Conservation (phyloP, 345 rosid genomes). For the Citrus trifoliata region DNA sequence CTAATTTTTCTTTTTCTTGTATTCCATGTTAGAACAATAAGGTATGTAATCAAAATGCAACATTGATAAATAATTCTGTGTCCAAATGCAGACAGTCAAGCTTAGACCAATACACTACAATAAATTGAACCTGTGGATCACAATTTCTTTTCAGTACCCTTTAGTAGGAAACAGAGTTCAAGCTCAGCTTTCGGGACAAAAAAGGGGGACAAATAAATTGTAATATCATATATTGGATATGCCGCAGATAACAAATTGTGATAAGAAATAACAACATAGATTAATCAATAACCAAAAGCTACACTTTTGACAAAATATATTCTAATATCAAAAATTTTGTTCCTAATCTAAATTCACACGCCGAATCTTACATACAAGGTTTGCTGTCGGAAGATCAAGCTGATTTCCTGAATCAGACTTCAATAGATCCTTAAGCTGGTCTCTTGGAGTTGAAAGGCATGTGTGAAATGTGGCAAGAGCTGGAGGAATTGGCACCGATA, state of each 20-base stretch:
- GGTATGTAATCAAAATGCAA: background rate
- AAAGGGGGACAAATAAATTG: background rate
- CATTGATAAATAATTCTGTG: background rate
- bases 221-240: background rate
- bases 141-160: background rate
- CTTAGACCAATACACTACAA: background rate
- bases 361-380: conserved; percentile 85
- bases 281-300: background rate
- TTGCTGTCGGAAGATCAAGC: conserved; percentile 79
- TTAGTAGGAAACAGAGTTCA: background rate
- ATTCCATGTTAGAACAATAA: background rate
- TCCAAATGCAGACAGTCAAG: background rate
- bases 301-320: background rate
- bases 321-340: background rate
- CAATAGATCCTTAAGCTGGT: conserved; percentile 63
- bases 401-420: conserved; percentile 68
- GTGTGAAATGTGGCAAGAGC: conserved; percentile 78
- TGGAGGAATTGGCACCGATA: conserved; percentile 79
- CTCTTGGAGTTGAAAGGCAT: conserved; percentile 82
- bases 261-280: background rate
- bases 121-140: background rate
- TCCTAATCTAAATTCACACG: conserved; percentile 68
- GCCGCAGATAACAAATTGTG: background rate
- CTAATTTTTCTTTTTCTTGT: too few species aligned
- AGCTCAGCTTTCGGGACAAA: background rate